Base-by-base conservation (phyloP, 2,329 filamentous ascomycete species). In the Fusarium euwallaceae region DNA sequence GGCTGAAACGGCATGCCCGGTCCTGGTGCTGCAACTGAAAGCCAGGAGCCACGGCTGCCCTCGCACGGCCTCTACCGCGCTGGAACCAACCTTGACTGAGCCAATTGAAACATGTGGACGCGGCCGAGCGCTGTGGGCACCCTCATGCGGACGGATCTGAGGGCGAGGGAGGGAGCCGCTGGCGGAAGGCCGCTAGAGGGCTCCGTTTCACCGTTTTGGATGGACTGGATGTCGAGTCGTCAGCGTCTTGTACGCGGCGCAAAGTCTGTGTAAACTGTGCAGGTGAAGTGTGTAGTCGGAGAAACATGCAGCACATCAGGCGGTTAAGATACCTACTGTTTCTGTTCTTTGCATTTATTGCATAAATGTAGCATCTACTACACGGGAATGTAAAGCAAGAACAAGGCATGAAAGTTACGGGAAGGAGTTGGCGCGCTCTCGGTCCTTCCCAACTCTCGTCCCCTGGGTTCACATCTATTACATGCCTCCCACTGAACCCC, bases 191-290 rank as follows among this genome's bases (percentile, higher is more conserved):
- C 24, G 58, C 20, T 39, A 39, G 37, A 60, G 32, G 34, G 55
- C 55, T 67, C 61, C 45, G 71, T 73, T 71, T 73, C 70, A 62
- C 27, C 56, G 67, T 63, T 62, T 61, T 64, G 63, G 63, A 71
- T 45, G 45, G 45, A 22, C 6, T 43, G 41, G 11, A 53, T 32
- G 17, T 55, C 48, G 27, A 55, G 48, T 32, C 17, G 48, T 53
- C 48, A 53, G 24, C 24, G 16, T 29, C 48, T 53, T 53, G 24
- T 53, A n/a, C 48, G 32, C 24, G 27, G 27, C 4, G 17, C 17
- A 55, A 29, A 53, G 48, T 32, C 48, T 55, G 17, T 53, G 48
- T 53, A 55, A 32, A 55, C 48, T 53, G 24, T 32, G 48, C 20
- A 34, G 32, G 32, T 34, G 32, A 14, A 14, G 27, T 32, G 17